Percentiles rank a stretch among this genome's conserved stretches.
Evolutionary conservation across 1,284 basidiomycete genomes (phyloP).

Genomic region (Retiboletus flavoniger): DNA sequence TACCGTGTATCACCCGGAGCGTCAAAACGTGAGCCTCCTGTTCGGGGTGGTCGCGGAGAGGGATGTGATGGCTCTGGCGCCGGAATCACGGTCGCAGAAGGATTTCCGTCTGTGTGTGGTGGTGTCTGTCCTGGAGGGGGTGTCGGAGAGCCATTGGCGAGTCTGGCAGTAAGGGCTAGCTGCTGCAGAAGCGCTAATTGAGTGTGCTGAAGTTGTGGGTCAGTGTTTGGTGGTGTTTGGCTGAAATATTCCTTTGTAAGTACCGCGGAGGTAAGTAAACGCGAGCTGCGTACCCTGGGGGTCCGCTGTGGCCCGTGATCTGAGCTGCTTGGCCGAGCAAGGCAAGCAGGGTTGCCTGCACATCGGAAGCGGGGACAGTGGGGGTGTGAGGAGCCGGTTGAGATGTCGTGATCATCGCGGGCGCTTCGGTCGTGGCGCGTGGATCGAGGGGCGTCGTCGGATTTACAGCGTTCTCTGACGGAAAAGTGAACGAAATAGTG

Average conservation of each 20-base stretch:
- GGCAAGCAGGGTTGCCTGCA: constrained; percentile 64
- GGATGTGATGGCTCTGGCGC: constrained; percentile 2
- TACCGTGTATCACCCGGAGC: constrained; percentile 45
- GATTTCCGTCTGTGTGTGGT: constrained; percentile 6
- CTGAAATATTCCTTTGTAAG: constrained; percentile 35
- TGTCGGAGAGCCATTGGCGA: constrained; percentile 36
- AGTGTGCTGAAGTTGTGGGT: constrained; percentile 46
- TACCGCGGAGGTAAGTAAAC: neutral
- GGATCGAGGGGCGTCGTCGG: constrained; percentile 42
- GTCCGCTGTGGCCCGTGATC: constrained; percentile 19
- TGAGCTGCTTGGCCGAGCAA: constrained; percentile 62
- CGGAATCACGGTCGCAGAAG: neutral
- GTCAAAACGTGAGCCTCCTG: constrained; percentile 24
- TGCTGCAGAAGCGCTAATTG: constrained; percentile 73
- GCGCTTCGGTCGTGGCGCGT: constrained; percentile 32
- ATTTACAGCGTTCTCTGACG: constrained; percentile 59
- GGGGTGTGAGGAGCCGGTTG: constrained; percentile 34
- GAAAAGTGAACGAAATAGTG: constrained; percentile 54
- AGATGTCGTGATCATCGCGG: constrained; percentile 28
- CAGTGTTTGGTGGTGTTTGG: constrained; percentile 63
- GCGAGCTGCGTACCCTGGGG: constrained; percentile 33
- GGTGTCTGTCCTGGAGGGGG: constrained; percentile 24
- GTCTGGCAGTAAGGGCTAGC: constrained; percentile 59
- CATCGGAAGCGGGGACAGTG: constrained; percentile 24
- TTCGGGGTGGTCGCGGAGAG: neutral